Base-by-base conservation (phyloP, 805 yeast genomes). In the Diddensiella transvaalensis region DNA sequence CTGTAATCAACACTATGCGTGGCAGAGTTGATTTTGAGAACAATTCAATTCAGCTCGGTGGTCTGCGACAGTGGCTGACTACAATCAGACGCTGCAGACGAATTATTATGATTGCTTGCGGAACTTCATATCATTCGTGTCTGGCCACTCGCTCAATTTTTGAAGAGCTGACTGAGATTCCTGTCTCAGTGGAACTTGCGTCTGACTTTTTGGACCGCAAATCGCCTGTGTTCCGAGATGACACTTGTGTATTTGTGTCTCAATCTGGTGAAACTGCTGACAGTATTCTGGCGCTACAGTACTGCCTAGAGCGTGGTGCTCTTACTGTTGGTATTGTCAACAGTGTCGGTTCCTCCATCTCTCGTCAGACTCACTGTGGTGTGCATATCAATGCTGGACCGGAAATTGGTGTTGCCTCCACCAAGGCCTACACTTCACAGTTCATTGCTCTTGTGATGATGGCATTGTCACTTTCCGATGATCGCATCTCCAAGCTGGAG, bases 191-290 rank as follows among this genome's bases (percentile, higher is more conserved):
- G 33, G 97, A 90, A 67, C 77, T 90, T 62, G 96, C 96, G 8
- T 87, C 96, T 11, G 97, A 90, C 66, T 90, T 90, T 71, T 75
- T 93, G 62, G 99, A 93, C 68, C 82, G 99, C 72, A 79, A 76
- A 58, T 86, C 96, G 2, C 98, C 98, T n/a, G 95, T 93, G 38
- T 93, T 91, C 73, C 85, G 99, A 74, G 99, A 93, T 69, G 99
- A 93, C 68, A 88, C 96, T 3, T 89, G 97, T 72, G 82, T 95
- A 38, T 93, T 93, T 69, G 99, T 93, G 22, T 93, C 98, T 6
- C 99, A 93, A 72, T 87, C 96, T 49, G 99, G 99, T 68, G 99
- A 93, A 73, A 93, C 99, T 45, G 98, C 98, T 29, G 99, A 93
- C 69, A 82, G 96, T 4, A 86, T 93, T 80, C 78, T 88, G 66